Conservation (phyloP, 257 asterid genomes). For the Forsythia suspensa region DNA sequence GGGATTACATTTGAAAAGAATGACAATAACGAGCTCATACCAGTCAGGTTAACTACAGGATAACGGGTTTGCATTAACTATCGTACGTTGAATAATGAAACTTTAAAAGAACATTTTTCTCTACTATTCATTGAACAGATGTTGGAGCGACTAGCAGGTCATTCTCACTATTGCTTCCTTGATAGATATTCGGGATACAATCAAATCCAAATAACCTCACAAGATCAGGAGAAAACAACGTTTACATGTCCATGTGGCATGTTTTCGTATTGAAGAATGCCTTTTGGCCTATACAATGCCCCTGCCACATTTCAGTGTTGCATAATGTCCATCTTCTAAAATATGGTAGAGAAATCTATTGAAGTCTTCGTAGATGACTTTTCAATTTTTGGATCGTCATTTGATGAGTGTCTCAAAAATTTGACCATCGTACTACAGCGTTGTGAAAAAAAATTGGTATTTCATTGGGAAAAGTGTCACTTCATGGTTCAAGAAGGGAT, state of each 20-base stretch:
- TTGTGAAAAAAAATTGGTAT: background rate
- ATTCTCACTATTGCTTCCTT: background rate
- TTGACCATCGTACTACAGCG: too few relatives aligned
- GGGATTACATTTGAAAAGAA: too few relatives aligned
- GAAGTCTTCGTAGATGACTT: background rate
- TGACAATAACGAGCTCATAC: too few relatives aligned
- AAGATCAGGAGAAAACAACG: too few relatives aligned
- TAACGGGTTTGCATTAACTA: too few relatives aligned
- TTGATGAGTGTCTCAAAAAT: too few relatives aligned
- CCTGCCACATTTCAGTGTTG: background rate
- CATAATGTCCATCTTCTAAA: background rate
- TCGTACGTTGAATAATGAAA: background rate
- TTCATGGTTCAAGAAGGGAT: background rate
- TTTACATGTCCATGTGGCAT: too few relatives aligned
- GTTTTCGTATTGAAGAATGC: too few relatives aligned
- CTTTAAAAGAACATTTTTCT: background rate
- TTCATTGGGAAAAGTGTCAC: background rate
- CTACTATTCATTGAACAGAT: background rate
- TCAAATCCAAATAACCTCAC: too few relatives aligned
- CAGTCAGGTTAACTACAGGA: too few relatives aligned
- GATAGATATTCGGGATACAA: background rate
- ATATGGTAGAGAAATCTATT: background rate
- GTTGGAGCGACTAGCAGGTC: background rate
- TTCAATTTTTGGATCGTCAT: background rate
- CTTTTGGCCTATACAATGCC: too few relatives aligned